Evolutionary conservation across 495 filamentous ascomycete species (phyloP).

Genomic region (Penicillium arizonense): DNA sequence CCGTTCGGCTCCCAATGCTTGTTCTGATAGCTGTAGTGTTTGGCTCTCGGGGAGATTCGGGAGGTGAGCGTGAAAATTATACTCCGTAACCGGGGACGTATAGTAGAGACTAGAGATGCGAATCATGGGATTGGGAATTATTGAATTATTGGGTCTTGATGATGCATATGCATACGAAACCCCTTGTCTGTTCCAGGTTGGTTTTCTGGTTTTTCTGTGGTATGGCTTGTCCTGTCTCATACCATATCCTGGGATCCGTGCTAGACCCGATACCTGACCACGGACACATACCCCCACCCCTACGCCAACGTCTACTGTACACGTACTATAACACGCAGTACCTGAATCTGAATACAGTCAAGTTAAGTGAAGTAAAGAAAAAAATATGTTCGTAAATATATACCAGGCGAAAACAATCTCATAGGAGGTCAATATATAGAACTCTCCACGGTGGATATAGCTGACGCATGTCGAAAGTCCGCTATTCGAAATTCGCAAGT

Average conservation of each 20-base stretch:
- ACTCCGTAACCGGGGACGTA: too few relatives aligned
- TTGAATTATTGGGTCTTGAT: too few relatives aligned
- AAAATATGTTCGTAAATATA: constrained; percentile 24
- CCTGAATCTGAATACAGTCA: background rate
- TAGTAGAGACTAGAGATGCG: too few relatives aligned
- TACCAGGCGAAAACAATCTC: constrained; percentile 22
- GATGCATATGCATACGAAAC: too few relatives aligned
- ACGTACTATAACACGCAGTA: background rate
- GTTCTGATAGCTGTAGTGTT: background rate
- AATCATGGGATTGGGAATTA: too few relatives aligned
- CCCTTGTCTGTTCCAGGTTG: too few relatives aligned
- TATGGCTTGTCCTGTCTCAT: too few relatives aligned
- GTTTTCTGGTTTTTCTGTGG: too few relatives aligned
- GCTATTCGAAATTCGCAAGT: constrained; percentile 8
- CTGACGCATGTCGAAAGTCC: constrained; percentile 15
- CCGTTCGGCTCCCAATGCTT: background rate
- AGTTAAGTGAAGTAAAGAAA: background rate
- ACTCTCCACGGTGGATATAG: constrained; percentile 12
- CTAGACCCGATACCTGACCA: too few relatives aligned
- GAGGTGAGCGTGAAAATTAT: background rate
- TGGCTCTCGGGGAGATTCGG: constrained; percentile 5
- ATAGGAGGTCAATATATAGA: constrained; percentile 10
- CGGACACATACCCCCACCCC: background rate
- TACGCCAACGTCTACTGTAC: background rate
- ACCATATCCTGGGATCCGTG: too few relatives aligned